Base-by-base conservation (phyloP, 768 basidiomycete species). In the Serendipita sp. region DNA sequence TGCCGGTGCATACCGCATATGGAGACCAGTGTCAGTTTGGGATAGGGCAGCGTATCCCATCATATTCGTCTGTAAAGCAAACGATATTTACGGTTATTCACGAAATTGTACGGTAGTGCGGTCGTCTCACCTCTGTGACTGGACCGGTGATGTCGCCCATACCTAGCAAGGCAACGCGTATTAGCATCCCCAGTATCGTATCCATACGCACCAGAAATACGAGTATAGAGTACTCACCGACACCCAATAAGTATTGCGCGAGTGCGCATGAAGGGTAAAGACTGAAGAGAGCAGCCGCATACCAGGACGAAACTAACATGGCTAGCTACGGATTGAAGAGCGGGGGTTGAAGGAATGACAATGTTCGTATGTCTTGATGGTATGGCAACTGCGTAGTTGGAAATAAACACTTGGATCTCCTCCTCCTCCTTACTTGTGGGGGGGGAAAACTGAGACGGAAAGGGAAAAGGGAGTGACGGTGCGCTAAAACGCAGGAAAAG, bases 11-110 rank as follows among this genome's bases (percentile, higher is more conserved):
- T 44, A 66, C 66, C 88, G 79, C 85, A 88, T 83, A 71, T 90
- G 87, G 64, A 89, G 74, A 5, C 88, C 87, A 0, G 82, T 84
- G 69, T 84, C 86, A 1, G 80, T 83, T 71, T 91, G 88, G 0
- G 76, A 69, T 5, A 83, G 69, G 1, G 74, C 77, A 2, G 86
- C 87, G 71, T 88, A 89, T 5, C 88, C 87, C 86, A 88, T 87
- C 83, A 88, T 86, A 67, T 87, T 88, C 16, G 87, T 89, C 75
- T 90, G 48, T 86, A 3, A 88, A 86, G 16, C 88, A 85, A 23
- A 84, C 85, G 58, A 46, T 4, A 36, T 18, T 33, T 65, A 50
- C 66, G 64, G 66, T 29, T 66, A 40, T 40, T 40, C 37, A 46
- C 67, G 66, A 55, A 62, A 64, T 44, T 53, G 64, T 40, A 34